Base-by-base conservation (phyloP, 177 flowering plant genomes). In the Telopea speciosissima region DNA sequence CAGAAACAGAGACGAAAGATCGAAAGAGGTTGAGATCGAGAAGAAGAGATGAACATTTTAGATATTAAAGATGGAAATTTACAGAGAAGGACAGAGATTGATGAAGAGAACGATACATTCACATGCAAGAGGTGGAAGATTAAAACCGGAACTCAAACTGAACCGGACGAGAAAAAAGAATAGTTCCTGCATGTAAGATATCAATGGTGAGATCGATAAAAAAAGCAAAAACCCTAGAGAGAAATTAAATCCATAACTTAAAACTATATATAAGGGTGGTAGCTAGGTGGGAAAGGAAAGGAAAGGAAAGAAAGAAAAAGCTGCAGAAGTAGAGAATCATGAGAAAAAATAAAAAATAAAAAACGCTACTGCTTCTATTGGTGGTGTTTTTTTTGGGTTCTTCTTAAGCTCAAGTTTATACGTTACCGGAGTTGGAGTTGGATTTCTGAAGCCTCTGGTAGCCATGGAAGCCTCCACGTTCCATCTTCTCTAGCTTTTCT, bases 391-490 rank as follows among this genome's bases (percentile, higher is more conserved):
- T n/a, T n/a, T n/a, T n/a, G n/a, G n/a, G 58, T 0, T 52, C 0
- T 0, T 52, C 5, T 9, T 19, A 52, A 14, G 19, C n/a, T 49
- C 5, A 36, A 8, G 40, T 24, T 65, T 54, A n/a, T 40, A 74
- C 75, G 56, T 68, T 77, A 79, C 85, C 83, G 19, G 83, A 79
- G 76, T 21, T 78, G 21, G 79, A 40, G 69, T 61, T 73, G 6
- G 58, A 19, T 52, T 78, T 36, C 40, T 36, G 80, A 63, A 75
- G 76, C 72, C 77, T 81, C 73, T 76, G 80, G 78, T 81, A 83
- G 70, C 91, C 86, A 83, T 81, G 83, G 75, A 82, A 88, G 67
- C 84, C 9, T 77, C 83, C 85, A 80, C 80, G 80, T 71, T 85
- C 89, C 85, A 82, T 83, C 73, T 76, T 73, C 16, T 49, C 58